Percentiles rank a stretch among this genome's conserved stretches.
Conservation (phyloP, 352 stramenopile species). For the Pilasporangium apinafurcum region DNA sequence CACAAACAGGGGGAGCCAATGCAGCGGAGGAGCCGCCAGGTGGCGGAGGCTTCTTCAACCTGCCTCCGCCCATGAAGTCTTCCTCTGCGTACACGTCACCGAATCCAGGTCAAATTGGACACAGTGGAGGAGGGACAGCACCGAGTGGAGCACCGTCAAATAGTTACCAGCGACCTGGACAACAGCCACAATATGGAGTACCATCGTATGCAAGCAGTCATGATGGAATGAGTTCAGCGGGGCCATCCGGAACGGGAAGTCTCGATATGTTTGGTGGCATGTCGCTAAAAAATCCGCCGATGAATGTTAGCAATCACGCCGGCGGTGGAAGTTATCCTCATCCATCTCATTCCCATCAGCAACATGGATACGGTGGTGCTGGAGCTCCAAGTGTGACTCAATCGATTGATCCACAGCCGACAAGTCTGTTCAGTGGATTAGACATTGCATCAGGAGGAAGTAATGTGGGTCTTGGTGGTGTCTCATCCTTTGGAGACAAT, state of each 20-base stretch:
- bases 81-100: background rate
- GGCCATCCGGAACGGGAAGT: constrained; percentile 2
- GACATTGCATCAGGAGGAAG: constrained; percentile 24
- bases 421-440: constrained; percentile 44
- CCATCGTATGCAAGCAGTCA: constrained; percentile 7
- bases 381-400: background rate
- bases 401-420: constrained; percentile 1
- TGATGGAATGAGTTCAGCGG: constrained; percentile 4
- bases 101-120: background rate
- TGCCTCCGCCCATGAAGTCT: constrained; percentile 48
- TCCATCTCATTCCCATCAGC: background rate
- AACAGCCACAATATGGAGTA: constrained; percentile 1
- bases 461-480: background rate
- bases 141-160: constrained; percentile 7
- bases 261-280: constrained; percentile 79
- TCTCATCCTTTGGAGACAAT: constrained; percentile 13
- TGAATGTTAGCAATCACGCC: constrained; percentile 1
- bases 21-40: constrained; percentile 28
- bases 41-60: constrained; percentile 83
- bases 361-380: constrained; percentile 18
- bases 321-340: background rate
- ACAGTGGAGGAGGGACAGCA: background rate
- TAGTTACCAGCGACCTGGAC: constrained; percentile 4
- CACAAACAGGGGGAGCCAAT: constrained; percentile 8
- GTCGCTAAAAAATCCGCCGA: constrained; percentile 35